Base-by-base conservation (phyloP, 2,329 filamentous ascomycete species). In the Oidium heveae region DNA sequence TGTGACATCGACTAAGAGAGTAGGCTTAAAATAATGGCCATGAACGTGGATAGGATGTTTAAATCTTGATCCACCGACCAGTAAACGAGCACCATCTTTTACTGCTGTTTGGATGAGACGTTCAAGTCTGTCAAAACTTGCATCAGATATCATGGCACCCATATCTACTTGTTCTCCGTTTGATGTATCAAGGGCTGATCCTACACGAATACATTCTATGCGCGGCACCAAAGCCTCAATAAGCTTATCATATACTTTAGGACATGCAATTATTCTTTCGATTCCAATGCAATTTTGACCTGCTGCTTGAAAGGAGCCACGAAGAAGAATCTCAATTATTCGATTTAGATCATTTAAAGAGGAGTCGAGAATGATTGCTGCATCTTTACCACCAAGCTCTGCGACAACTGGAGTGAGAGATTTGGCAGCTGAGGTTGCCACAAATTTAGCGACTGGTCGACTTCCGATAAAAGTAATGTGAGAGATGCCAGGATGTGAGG, bases 211-310 rank as follows among this genome's bases (percentile, higher is more conserved):
- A 12, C 75, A 74, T 58, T 74, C 73, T 59, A 96, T 85, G 57
- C 83, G 80, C 12, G 84, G 81, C 53, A 79, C 75, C 20, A 98
- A 76, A 57, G 79, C 72, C 5, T 72, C 67, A 54, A 94, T 70
- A 22, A 98, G 75, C 55, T 72, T 72, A 58, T 83, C 73, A 70
- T 96, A 94, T 53, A 85, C 74, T n/a, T 70, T 71, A 1, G 86
- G 81, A 16, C 84, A 75, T 24, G 83, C 86, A 61, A 96, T 81
- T 63, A 96, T 81, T 55, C 91, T 84, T 70, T 98, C 91, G 60
- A 95, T 89, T 55, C 91, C 91, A 64, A 98, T 89, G 68, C 91
- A 98, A 70, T 98, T 98, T 68, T 98, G 91, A 1, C 91, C 91
- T 16, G 87, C 82, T 53, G 87, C 87, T 68, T 98, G 91, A 69